A percentile compares a stretch with the other conserved stretches of the same genome.
phyloP scores from a whole-genome alignment of 2,329 filamentous ascomycete genomes.

The Phaeoacremonium minimum region DNA sequence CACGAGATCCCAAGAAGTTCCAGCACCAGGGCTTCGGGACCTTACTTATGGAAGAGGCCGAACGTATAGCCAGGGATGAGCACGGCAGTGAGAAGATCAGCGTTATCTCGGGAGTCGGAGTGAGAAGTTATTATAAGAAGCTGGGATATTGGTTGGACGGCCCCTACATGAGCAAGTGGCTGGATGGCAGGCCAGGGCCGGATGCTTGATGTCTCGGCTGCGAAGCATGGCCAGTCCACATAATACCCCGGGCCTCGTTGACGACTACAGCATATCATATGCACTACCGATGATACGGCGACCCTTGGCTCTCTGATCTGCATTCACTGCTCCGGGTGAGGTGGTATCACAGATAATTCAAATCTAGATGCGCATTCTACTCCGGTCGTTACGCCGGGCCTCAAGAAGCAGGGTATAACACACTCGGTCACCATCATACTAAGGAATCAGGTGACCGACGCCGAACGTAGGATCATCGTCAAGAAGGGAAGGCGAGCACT shows the following conservation, averaged over 20 bases:
- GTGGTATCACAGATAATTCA: no score
- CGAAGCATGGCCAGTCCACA: background rate
- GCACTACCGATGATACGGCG: no score
- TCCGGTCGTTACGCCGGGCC: no score
- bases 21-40: slow-evolving; percentile 98
- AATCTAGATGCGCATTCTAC: no score
- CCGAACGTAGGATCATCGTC: no score
- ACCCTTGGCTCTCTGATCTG: no score
- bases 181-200: slow-evolving; percentile 40
- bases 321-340: no score
- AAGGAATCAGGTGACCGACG: no score
- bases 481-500: no score
- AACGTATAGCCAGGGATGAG: slow-evolving; percentile 89
- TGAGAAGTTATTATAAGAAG: slow-evolving; percentile 90
- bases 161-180: slow-evolving; percentile 72
- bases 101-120: slow-evolving; percentile 96
- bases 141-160: slow-evolving; percentile 93
- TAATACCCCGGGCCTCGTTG: background rate
- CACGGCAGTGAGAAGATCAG: slow-evolving; percentile 92
- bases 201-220: slow-evolving; percentile 4
- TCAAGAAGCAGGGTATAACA: no score
- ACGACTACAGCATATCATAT: no score
- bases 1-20: slow-evolving; percentile 91
- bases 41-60: slow-evolving; percentile 94
- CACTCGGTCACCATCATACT: no score